phyloP scores from a whole-genome alignment of 192 early-diverging fungal species.

The Linnemannia elongata region DNA sequence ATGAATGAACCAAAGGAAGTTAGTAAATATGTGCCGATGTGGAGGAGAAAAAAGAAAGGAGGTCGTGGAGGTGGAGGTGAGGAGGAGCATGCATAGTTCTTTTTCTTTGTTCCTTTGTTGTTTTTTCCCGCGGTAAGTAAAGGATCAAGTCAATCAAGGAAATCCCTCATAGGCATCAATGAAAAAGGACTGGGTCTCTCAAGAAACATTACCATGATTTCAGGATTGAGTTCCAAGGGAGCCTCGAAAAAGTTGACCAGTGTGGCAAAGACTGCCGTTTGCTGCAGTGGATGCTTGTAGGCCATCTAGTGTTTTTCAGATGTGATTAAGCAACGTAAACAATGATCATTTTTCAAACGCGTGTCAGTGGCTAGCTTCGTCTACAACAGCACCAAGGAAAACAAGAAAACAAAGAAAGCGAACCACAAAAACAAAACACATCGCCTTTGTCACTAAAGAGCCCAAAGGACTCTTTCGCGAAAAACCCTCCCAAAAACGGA shows the following conservation, averaged over 20 bases:
- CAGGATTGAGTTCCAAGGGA: conserved; percentile 68
- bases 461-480: background rate
- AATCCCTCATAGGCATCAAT: background rate
- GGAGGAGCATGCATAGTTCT: background rate
- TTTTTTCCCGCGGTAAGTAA: conserved; percentile 10
- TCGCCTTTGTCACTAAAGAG: background rate
- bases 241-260: conserved; percentile 72
- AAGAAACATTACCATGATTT: conserved; percentile 63
- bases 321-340: background rate
- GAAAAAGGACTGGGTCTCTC: background rate
- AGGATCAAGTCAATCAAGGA: background rate
- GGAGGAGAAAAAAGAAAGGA: background rate
- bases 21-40: background rate
- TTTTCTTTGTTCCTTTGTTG: background rate
- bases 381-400: background rate
- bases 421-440: background rate
- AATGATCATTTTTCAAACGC: background rate
- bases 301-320: conserved; percentile 62
- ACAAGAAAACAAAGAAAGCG: background rate
- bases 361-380: background rate
- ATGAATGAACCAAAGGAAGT: background rate
- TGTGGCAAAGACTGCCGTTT: conserved; percentile 72
- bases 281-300: conserved; percentile 76
- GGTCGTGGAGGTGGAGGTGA: background rate
- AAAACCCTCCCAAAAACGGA: background rate